Base-by-base conservation (phyloP, 192 early-diverging fungal genomes). In the Lobosporangium transversale region DNA sequence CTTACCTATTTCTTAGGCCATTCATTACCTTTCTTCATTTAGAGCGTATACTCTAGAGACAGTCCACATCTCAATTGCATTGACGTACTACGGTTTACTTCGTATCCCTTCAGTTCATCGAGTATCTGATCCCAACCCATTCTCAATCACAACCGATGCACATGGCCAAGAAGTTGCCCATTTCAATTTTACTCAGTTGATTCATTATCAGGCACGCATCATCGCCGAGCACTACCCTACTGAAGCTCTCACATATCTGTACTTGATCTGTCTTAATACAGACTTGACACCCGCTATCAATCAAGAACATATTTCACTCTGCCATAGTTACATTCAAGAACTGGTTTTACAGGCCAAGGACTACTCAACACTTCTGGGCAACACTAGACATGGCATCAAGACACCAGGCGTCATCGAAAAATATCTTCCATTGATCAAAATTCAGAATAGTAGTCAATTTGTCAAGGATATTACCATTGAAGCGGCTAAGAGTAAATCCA, bases 31-130 rank as follows among this genome's bases (percentile, higher is more conserved):
- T 21, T 83, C 83, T 40, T 86, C 87, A 53, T 68, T 82, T 23
- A 89, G 87, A 20, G 78, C 66, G 7, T 91, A 83, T 70, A 80
- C 83, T 15, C 70, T 93, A 9, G 97, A 99, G 58, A 94, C 94
- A 15, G 88, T 98, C 11, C 97, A 98, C 69, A 91, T 97, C 81
- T 94, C 92, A 17, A 87, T 97, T 42, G 85, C 90, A 1, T 78
- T 96, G 73, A 90, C 87, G 2, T 89, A 92, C 78, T 88, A 90
- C 62, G 93, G 96, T 12, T 70, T 94, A 49, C 80, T 99, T 15
- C 82, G 87, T 18, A 84, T 94, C 29, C 89, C 94, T 3, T 62
- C 87, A 4, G 79, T 68, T 40, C 81, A 88, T 7, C 75, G 82
- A 29, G 71, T 80, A 18, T 62, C 83, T 15, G 67, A 70, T 35